Percentiles rank a stretch among this genome's conserved stretches.
These are phyloP conservation scores for Cupressus sempervirens DNA, from an alignment of 75 land plant species.

Conservation along the genomic window DNA sequence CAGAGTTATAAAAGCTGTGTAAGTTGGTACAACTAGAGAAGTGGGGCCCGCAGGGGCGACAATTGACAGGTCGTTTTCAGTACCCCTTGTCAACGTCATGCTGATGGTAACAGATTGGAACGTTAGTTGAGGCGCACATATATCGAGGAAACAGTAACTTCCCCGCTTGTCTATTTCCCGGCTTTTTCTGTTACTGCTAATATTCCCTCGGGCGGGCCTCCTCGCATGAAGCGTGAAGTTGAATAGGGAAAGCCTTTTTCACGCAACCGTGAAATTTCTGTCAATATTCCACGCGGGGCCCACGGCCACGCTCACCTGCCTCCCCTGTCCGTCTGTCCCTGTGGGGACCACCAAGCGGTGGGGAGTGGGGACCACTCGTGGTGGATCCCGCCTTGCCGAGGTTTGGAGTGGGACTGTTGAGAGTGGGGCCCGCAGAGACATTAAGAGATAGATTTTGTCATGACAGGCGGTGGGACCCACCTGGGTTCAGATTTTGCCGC, in stretches of 20 bases:
- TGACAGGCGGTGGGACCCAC: not conserved
- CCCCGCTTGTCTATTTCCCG: not conserved
- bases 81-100: not conserved
- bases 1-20: too few relatives aligned
- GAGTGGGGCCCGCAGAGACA: not conserved
- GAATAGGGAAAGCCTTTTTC: too few relatives aligned
- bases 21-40: too few relatives aligned
- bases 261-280: not conserved
- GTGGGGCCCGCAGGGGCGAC: too few relatives aligned
- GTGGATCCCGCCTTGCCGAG: not conserved
- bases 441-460: not conserved
- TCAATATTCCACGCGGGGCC: not conserved
- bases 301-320: not conserved
- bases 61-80: not conserved
- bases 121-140: not conserved
- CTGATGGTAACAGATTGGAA: not conserved
- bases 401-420: not conserved
- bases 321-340: not conserved
- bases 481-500: not conserved
- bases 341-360: too few relatives aligned
- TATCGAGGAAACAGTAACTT: not conserved
- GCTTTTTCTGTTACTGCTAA: not conserved
- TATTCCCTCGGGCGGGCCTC: too few relatives aligned
- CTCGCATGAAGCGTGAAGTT: not conserved
- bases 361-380: not conserved